These are phyloP conservation scores for Penicillium chermesinum DNA, from an alignment of 495 filamentous ascomycete species.

Conservation along the genomic window DNA sequence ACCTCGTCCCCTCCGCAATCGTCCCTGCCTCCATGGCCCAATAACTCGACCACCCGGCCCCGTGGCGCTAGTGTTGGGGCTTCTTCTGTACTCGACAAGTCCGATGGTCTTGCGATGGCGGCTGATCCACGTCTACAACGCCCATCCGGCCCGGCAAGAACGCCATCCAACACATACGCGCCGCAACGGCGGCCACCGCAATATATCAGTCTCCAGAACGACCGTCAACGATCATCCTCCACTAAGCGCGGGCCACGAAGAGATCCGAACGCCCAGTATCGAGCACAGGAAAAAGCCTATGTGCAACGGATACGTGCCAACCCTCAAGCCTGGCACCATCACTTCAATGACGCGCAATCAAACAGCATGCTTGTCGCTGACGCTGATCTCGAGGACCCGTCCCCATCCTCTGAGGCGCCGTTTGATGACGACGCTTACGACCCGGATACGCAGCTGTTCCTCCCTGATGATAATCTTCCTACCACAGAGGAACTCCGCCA, in stretches of 20 bases:
- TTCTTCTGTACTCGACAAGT: constrained; percentile 27
- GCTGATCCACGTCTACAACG: constrained; percentile 45
- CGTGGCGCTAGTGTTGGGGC: constrained; percentile 40
- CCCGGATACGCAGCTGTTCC: constrained; percentile 87
- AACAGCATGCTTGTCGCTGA: constrained; percentile 61
- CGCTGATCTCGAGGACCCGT: constrained; percentile 86
- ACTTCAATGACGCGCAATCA: constrained; percentile 65
- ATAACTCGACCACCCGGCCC: constrained; percentile 30
- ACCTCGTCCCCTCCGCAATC: constrained; percentile 31
- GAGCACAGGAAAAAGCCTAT: constrained; percentile 76
- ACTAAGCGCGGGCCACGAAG: constrained; percentile 46
- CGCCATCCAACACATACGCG: constrained; percentile 70
- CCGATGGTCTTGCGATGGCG: constrained; percentile 26
- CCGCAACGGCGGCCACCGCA: constrained; percentile 68
- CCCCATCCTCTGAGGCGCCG: constrained; percentile 75
- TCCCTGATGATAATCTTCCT: constrained; percentile 78
- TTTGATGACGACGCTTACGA: constrained; percentile 83
- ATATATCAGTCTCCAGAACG: constrained; percentile 46
- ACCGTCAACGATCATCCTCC: constrained; percentile 51
- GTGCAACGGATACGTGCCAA: constrained; percentile 72
- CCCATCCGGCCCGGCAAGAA: constrained; percentile 56
- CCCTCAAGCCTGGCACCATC: constrained; percentile 59
- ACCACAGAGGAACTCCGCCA: constrained; percentile 85
- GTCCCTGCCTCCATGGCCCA: constrained; percentile 39
- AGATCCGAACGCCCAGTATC: constrained; percentile 75